Conservation (phyloP, 345 rosid species). For the Pseudoturritis turrita region DNA sequence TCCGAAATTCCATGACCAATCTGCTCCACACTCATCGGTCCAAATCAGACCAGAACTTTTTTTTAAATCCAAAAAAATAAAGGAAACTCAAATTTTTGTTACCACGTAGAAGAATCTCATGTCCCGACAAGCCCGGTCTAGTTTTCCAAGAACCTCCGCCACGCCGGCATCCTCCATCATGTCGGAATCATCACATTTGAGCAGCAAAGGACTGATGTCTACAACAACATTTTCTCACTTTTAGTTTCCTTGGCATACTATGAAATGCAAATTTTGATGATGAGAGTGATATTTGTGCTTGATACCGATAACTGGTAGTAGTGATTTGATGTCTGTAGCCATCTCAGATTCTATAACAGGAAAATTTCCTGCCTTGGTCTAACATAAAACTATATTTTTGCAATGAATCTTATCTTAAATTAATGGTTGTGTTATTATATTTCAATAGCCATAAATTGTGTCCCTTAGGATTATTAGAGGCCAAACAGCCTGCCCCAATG, state of each 20-base stretch:
- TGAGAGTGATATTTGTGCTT: neutral
- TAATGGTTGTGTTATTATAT: no score
- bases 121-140: conserved; percentile 73
- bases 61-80: neutral
- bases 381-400: neutral
- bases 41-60: neutral
- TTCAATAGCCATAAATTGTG: neutral
- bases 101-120: conserved; percentile 88
- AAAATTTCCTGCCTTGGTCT: neutral
- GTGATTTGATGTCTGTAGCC: conserved; percentile 4
- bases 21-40: conserved; percentile 34
- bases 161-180: conserved; percentile 57
- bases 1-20: conserved; percentile 71
- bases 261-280: neutral
- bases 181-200: conserved; percentile 50
- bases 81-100: neutral
- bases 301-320: conserved; percentile 14
- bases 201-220: conserved; percentile 56
- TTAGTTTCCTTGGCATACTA: neutral
- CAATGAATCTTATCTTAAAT: neutral
- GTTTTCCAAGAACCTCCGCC: conserved; percentile 45
- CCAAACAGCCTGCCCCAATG: neutral
- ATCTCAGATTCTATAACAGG: neutral
- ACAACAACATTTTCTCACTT: neutral
- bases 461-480: neutral